Evolutionary conservation across 1,284 basidiomycete species (phyloP).

Genomic region (Puccinia coronata): DNA sequence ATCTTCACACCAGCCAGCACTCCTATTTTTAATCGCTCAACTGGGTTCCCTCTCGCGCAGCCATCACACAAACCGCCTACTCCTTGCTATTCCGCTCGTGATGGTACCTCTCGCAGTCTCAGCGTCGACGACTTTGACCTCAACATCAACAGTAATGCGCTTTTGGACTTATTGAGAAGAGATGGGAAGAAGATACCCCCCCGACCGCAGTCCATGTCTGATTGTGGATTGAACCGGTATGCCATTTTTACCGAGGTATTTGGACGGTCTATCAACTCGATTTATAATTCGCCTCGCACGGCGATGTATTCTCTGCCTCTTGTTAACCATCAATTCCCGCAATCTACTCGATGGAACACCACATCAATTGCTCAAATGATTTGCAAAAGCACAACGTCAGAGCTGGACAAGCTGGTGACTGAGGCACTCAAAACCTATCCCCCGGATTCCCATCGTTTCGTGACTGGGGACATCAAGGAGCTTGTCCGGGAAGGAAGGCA

Average conservation of each 20-base stretch:
- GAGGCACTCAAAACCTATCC: constrained; percentile 23
- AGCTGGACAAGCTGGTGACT: background rate
- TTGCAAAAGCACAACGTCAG: background rate
- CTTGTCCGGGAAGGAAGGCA: background rate
- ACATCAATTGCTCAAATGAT: constrained; percentile 20
- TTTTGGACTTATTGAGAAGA: constrained; percentile 19
- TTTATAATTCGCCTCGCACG: background rate
- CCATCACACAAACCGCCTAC: background rate
- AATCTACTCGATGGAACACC: background rate
- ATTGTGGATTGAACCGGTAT: constrained; percentile 22
- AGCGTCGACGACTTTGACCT: constrained; percentile 34
- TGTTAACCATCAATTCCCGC: background rate
- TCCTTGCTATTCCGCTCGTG: background rate
- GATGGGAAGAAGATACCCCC: constrained; percentile 3
- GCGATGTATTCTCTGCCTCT: background rate
- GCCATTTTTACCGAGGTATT: background rate
- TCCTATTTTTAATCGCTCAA: constrained; percentile 1
- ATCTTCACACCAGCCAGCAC: constrained; percentile 28
- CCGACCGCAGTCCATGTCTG: constrained; percentile 37
- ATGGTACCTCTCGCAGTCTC: background rate
- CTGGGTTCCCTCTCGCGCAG: background rate
- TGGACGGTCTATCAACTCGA: background rate
- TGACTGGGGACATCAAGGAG: constrained; percentile 13
- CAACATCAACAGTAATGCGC: constrained; percentile 7
- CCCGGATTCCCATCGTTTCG: constrained; percentile 34